Evolutionary conservation across 2,329 filamentous ascomycete genomes (phyloP).

Genomic region (Neonectria coccinea): DNA sequence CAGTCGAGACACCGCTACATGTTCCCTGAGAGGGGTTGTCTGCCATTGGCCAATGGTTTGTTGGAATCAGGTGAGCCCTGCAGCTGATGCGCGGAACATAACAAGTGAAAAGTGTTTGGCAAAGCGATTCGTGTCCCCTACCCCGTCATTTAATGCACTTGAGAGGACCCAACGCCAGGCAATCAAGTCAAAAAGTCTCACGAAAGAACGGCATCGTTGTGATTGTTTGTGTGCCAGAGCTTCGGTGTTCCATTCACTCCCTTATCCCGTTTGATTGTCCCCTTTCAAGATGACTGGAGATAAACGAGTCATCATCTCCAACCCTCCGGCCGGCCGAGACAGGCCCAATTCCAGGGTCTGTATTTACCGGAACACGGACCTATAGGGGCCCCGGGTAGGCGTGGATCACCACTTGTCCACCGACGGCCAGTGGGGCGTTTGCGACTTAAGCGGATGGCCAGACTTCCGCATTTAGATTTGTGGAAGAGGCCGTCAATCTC

Average conservation of each 20-base stretch:
- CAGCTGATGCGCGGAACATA: background rate
- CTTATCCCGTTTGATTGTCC: background rate
- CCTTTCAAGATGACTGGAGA: too few relatives aligned
- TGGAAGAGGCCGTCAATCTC: conserved; percentile 25
- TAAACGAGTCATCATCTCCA: background rate
- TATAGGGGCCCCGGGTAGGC: conserved; percentile 8
- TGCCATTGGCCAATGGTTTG: conserved; percentile 1
- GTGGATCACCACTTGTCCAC: conserved; percentile 6
- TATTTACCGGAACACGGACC: conserved; percentile 10
- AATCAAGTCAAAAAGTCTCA: background rate
- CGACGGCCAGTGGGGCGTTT: conserved; percentile 23
- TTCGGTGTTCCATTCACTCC: background rate
- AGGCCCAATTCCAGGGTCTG: conserved; percentile 13
- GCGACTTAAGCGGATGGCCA: conserved; percentile 24
- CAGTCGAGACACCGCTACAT: conserved; percentile 4
- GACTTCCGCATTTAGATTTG: conserved; percentile 28
- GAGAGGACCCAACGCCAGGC: background rate
- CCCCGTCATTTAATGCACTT: background rate
- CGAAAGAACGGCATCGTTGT: background rate
- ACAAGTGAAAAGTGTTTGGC: background rate
- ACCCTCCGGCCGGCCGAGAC: conserved; percentile 3
- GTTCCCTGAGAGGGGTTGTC: background rate
- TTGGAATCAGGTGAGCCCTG: background rate
- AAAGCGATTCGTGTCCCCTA: background rate
- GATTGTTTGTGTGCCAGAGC: background rate